These are phyloP conservation scores for Arthrinium phaeospermum DNA, from an alignment of 2,329 filamentous ascomycete genomes.

Conservation along the genomic window DNA sequence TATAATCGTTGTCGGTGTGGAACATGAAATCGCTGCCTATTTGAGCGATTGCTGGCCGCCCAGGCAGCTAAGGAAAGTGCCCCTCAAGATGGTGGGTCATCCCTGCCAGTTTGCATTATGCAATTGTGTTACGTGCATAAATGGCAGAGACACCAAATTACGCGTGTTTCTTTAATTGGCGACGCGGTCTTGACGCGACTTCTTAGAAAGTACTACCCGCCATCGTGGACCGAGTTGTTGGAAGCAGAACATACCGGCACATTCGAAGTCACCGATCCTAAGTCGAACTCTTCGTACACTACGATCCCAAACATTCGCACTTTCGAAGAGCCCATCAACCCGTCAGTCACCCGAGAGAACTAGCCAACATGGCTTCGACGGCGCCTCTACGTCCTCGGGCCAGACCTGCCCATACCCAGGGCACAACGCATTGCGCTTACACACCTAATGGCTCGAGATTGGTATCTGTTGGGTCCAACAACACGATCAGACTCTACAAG, in stretches of 20 bases:
- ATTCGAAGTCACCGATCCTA: neutral
- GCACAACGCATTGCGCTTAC: constrained; percentile 86
- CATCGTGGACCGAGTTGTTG: neutral
- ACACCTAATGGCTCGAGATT: constrained; percentile 86
- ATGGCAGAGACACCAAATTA: constrained; percentile 8
- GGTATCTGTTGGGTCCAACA: constrained; percentile 91
- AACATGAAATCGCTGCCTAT: neutral
- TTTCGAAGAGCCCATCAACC: neutral
- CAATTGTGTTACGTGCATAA: neutral
- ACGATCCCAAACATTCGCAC: neutral
- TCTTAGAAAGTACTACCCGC: constrained; percentile 17
- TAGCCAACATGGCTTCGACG: constrained; percentile 44
- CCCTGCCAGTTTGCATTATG: constrained; percentile 12
- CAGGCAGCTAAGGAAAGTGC: neutral
- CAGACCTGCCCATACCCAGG: constrained; percentile 79
- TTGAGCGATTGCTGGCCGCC: neutral
- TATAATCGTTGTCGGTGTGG: neutral
- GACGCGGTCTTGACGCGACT: constrained; percentile 50
- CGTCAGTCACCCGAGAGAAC: neutral
- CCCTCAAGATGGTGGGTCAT: constrained; percentile 19
- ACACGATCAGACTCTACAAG: constrained; percentile 89
- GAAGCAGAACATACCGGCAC: constrained; percentile 6
- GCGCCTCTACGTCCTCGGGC: constrained; percentile 59
- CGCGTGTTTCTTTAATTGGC: constrained; percentile 41
- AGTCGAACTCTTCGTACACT: neutral